Percentiles rank a stretch among this genome's conserved stretches.
Evolutionary conservation across 1,139 yeast genomes (phyloP).

Genomic region (Suhomyces panamericanus): DNA sequence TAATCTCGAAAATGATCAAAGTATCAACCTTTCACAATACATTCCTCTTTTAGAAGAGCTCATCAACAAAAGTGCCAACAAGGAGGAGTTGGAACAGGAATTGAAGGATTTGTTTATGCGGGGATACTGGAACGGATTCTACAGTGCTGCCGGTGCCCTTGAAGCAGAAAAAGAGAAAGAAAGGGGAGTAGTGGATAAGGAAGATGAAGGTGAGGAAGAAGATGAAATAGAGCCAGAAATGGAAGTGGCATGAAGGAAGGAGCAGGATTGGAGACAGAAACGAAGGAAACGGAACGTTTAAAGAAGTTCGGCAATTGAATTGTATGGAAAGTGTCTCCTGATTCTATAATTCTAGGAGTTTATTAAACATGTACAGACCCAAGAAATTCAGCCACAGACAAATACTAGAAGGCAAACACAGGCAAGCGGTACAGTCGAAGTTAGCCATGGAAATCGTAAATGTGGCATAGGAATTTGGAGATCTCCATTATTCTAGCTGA

Average conservation of each 20-base stretch:
- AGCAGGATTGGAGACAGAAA: not conserved
- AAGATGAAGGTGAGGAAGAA: not conserved
- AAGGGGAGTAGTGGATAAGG: not conserved
- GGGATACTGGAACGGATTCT: conserved; percentile 39
- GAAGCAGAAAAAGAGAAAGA: not conserved
- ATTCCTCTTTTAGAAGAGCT: conserved; percentile 6
- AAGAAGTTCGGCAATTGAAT: too few species aligned
- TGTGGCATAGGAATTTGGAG: too few species aligned
- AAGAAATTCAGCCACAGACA: too few species aligned
- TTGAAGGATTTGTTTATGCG: conserved; percentile 29
- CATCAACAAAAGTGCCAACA: conserved; percentile 4
- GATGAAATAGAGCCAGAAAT: not conserved
- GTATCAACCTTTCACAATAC: conserved; percentile 3
- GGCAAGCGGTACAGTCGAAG: too few species aligned
- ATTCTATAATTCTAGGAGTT: too few species aligned
- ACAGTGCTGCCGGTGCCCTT: conserved; percentile 19
- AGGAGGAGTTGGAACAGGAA: conserved; percentile 23
- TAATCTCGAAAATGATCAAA: too few species aligned
- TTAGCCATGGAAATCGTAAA: too few species aligned
- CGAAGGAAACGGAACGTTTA: too few species aligned
- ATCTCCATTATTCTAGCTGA: too few species aligned
- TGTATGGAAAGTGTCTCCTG: too few species aligned
- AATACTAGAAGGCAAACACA: too few species aligned
- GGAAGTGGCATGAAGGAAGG: not conserved
- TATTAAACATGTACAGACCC: too few species aligned